phyloP scores from a whole-genome alignment of 2,329 filamentous ascomycete genomes.

The Verticillium longisporum region DNA sequence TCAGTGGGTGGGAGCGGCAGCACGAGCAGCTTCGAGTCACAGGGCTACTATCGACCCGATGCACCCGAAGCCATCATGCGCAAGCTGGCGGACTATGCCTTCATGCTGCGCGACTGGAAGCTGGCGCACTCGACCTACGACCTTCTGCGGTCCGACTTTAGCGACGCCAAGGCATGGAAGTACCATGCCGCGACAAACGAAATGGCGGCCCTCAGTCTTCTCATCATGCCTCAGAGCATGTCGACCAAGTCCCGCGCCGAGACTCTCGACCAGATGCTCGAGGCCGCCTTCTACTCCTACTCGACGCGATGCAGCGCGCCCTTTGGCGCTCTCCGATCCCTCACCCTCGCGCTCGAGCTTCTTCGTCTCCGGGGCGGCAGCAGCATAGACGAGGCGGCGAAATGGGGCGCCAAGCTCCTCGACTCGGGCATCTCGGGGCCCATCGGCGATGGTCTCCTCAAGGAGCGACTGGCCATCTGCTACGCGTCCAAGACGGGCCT shows the following conservation, averaged over 20 bases:
- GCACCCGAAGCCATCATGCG: slow-evolving; percentile 85
- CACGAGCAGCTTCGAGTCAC: slow-evolving; percentile 59
- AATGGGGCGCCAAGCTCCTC: slow-evolving; percentile 74
- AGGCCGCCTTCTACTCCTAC: slow-evolving; percentile 89
- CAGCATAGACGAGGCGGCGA: slow-evolving; percentile 78
- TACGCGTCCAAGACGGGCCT: slow-evolving; percentile 60
- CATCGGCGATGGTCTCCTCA: slow-evolving; percentile 74
- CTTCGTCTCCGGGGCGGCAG: slow-evolving; percentile 73
- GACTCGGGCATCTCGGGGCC: slow-evolving; percentile 70
- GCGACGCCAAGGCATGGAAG: slow-evolving; percentile 93
- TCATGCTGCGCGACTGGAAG: slow-evolving; percentile 97
- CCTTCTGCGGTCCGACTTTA: slow-evolving; percentile 79
- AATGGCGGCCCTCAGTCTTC: slow-evolving; percentile 81
- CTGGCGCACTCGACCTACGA: slow-evolving; percentile 89
- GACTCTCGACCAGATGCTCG: slow-evolving; percentile 77
- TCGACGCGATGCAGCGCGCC: slow-evolving; percentile 74
- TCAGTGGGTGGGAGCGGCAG: slow-evolving; percentile 46
- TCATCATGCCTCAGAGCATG: slow-evolving; percentile 67
- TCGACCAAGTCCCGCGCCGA: slow-evolving; percentile 74
- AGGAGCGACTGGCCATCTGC: slow-evolving; percentile 79
- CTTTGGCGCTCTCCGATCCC: slow-evolving; percentile 72
- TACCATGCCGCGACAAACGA: slow-evolving; percentile 92
- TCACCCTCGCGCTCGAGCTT: slow-evolving; percentile 73
- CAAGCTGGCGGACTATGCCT: slow-evolving; percentile 88
- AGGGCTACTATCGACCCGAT: slow-evolving; percentile 79